phyloP scores from a whole-genome alignment of 2,329 filamentous ascomycete species.

The Massarina eburnea region DNA sequence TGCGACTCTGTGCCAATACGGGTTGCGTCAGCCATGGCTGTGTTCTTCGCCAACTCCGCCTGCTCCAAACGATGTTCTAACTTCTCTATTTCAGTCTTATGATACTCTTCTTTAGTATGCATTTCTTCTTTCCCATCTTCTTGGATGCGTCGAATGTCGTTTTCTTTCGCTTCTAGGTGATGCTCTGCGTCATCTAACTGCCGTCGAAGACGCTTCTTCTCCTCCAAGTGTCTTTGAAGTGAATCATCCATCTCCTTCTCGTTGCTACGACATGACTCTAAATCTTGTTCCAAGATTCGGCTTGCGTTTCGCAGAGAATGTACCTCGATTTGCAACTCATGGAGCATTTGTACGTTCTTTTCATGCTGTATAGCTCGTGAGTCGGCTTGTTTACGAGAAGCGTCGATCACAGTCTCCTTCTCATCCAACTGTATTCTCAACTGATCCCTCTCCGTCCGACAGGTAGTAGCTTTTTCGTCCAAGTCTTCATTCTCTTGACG shows the following conservation, averaged over 20 bases:
- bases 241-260: slow-evolving; percentile 11
- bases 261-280: slow-evolving; percentile 12
- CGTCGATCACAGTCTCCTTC: slow-evolving; percentile 10
- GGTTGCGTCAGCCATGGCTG: slow-evolving; percentile 15
- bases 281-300: slow-evolving; percentile 4
- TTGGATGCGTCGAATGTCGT: slow-evolving; percentile 8
- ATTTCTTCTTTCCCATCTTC: slow-evolving; percentile 4
- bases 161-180: background rate
- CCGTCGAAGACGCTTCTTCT: background rate
- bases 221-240: slow-evolving; percentile 7
- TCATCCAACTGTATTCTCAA: slow-evolving; percentile 12
- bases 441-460: slow-evolving; percentile 10
- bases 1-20: slow-evolving; percentile 14
- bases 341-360: slow-evolving; percentile 9
- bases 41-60: slow-evolving; percentile 14
- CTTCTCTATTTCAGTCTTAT: slow-evolving; percentile 10
- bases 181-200: background rate
- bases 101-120: slow-evolving; percentile 1
- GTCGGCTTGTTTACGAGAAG: slow-evolving; percentile 15
- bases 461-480: background rate
- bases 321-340: slow-evolving; percentile 5
- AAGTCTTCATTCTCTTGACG: slow-evolving; percentile 4
- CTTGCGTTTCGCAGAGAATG: slow-evolving; percentile 14
- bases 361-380: slow-evolving; percentile 4
- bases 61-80: slow-evolving; percentile 10